Conservation (phyloP, 2,329 filamentous ascomycete genomes). For the Fusarium sp. region DNA sequence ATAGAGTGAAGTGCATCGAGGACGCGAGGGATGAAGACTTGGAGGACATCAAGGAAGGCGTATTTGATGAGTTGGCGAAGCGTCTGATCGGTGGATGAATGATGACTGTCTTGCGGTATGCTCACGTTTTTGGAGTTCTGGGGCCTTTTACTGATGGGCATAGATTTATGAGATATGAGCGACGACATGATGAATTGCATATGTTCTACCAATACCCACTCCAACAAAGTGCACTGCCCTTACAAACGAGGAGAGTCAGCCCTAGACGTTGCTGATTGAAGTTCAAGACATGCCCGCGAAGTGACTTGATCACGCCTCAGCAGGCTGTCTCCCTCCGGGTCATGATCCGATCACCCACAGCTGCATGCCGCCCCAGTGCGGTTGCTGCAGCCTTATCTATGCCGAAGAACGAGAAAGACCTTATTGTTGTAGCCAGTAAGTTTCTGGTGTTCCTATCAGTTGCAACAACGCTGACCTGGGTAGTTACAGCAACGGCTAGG, state of each 20-base stretch:
- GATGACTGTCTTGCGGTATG: not conserved
- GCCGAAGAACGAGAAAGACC: not conserved
- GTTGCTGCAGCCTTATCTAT: not conserved
- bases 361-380: not conserved
- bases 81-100: not conserved
- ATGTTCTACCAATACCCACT: not conserved
- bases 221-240: not conserved
- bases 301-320: not conserved
- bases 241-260: no score
- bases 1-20: slow-evolving; percentile 3
- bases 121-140: not conserved
- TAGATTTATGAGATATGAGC: not conserved
- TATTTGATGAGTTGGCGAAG: slow-evolving; percentile 13
- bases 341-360: not conserved
- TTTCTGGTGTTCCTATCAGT: not conserved
- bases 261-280: not conserved
- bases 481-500: no score
- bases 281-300: not conserved
- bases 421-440: not conserved
- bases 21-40: not conserved
- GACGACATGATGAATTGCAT: not conserved
- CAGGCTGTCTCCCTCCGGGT: not conserved
- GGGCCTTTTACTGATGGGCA: not conserved
- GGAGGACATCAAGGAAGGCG: slow-evolving; percentile 2
- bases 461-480: not conserved